Evolutionary conservation across 495 filamentous ascomycete species (phyloP).

Genomic region (Geopyxis carbonaria): DNA sequence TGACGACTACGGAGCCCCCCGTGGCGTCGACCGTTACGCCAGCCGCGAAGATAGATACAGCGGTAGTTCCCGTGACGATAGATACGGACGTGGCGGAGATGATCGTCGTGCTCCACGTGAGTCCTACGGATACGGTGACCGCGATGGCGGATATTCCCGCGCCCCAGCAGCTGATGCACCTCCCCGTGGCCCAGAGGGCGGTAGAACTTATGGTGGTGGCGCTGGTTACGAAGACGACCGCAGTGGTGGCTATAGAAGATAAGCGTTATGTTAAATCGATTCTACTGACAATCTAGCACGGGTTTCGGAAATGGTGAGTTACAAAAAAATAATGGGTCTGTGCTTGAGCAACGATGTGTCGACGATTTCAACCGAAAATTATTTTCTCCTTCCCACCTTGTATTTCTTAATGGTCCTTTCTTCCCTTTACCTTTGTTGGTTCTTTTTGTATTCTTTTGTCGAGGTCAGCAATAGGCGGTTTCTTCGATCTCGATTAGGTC

Average conservation of each 20-base stretch:
- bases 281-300: too few relatives aligned
- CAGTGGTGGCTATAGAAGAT: constrained; percentile 20
- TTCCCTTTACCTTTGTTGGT: constrained; percentile 1
- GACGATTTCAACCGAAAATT: too few relatives aligned
- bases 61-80: constrained; percentile 33
- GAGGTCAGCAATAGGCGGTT: too few relatives aligned
- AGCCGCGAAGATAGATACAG: constrained; percentile 44
- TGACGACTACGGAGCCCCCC: constrained; percentile 44
- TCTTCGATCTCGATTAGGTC: too few relatives aligned
- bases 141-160: constrained; percentile 37
- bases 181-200: constrained; percentile 42
- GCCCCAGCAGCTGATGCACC: constrained; percentile 31
- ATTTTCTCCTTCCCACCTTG: constrained; percentile 2
- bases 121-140: constrained; percentile 27
- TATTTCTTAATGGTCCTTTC: constrained; percentile 3
- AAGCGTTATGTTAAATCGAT: too few relatives aligned
- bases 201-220: constrained; percentile 42
- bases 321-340: too few relatives aligned
- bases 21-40: constrained; percentile 49
- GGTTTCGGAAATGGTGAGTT: too few relatives aligned
- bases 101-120: constrained; percentile 37
- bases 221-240: constrained; percentile 38
- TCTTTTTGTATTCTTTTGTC: background rate
- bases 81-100: constrained; percentile 30
- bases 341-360: too few relatives aligned